Percentiles rank a stretch among this genome's conserved stretches.
Evolutionary conservation across 2,329 filamentous ascomycete species (phyloP).

Genomic region (Paramyrothecium sp.): DNA sequence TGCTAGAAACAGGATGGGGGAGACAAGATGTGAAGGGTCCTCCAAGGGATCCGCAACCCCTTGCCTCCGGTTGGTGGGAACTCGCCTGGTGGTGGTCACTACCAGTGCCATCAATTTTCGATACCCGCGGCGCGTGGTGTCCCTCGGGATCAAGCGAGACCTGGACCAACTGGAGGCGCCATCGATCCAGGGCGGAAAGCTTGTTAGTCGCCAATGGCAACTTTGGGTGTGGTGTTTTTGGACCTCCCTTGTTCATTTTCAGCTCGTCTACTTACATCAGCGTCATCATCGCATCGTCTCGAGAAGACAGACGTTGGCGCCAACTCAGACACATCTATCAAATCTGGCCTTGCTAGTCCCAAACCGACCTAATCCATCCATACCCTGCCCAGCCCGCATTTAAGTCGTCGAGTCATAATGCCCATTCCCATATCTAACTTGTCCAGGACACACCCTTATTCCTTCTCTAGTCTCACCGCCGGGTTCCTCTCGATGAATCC

Average conservation of each 20-base stretch:
- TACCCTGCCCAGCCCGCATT: not conserved
- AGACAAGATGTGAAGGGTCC: too few species aligned
- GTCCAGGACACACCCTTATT: constrained; percentile 42
- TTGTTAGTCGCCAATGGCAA: too few species aligned
- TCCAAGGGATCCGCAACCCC: too few species aligned
- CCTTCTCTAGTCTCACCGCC: constrained; percentile 85
- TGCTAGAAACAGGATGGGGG: too few species aligned
- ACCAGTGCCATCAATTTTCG: too few species aligned
- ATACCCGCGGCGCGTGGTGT: not conserved
- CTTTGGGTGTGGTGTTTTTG: not conserved
- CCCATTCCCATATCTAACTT: not conserved
- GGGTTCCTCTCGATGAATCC: constrained; percentile 90
- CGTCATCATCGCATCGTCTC: not conserved
- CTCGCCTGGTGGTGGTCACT: too few species aligned
- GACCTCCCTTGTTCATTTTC: not conserved
- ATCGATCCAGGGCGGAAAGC: not conserved
- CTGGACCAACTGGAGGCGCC: not conserved
- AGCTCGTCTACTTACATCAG: not conserved
- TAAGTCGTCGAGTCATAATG: not conserved
- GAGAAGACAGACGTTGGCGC: too few species aligned
- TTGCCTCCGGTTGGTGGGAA: too few species aligned
- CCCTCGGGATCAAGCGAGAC: not conserved
- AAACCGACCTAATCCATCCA: not conserved
- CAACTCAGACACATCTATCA: too few species aligned
- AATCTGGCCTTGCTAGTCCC: too few species aligned